Evolutionary conservation across 805 yeast species (phyloP).

Genomic region (Starmerella davenportii): DNA sequence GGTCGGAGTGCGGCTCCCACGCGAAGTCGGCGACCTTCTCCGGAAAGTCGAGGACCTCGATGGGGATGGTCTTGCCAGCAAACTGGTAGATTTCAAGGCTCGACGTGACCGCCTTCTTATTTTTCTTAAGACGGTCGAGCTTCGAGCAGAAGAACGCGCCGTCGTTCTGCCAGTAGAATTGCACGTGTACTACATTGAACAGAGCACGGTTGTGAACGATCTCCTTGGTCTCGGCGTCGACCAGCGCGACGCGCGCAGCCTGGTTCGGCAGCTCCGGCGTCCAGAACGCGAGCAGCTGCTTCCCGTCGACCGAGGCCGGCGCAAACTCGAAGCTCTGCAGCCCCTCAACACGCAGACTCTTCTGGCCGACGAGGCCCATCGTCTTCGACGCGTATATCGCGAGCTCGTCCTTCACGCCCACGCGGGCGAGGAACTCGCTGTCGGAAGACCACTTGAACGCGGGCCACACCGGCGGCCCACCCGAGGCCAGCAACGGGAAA

Average conservation of each 20-base stretch:
- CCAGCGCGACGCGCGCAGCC: conserved; percentile 82
- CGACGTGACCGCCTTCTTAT: conserved; percentile 79
- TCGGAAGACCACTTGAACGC: conserved; percentile 88
- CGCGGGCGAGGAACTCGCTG: conserved; percentile 85
- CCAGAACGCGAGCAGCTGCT: conserved; percentile 77
- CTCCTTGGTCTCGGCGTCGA: conserved; percentile 70
- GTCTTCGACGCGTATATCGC: conserved; percentile 70
- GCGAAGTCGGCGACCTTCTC: conserved; percentile 75
- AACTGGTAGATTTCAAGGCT: conserved; percentile 82
- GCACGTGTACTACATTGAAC: conserved; percentile 84
- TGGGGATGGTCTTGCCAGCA: conserved; percentile 79
- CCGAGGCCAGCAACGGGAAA: conserved; percentile 42
- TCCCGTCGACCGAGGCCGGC: conserved; percentile 58
- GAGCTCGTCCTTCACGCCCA: conserved; percentile 72
- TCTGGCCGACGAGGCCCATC: conserved; percentile 72
- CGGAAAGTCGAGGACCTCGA: conserved; percentile 81
- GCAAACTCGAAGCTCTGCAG: conserved; percentile 88
- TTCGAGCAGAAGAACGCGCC: conserved; percentile 74
- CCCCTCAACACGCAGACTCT: conserved; percentile 65
- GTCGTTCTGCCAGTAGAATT: conserved; percentile 84
- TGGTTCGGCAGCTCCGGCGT: conserved; percentile 86
- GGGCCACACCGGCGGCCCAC: conserved; percentile 72
- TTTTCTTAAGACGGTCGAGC: conserved; percentile 92
- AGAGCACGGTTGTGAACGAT: conserved; percentile 79
- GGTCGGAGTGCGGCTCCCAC: conserved; percentile 89